A percentile compares a stretch with the other conserved stretches of the same genome.
Evolutionary conservation across 176 grass and related monocot genomes (phyloP).

Genomic region (Zea luxurians): DNA sequence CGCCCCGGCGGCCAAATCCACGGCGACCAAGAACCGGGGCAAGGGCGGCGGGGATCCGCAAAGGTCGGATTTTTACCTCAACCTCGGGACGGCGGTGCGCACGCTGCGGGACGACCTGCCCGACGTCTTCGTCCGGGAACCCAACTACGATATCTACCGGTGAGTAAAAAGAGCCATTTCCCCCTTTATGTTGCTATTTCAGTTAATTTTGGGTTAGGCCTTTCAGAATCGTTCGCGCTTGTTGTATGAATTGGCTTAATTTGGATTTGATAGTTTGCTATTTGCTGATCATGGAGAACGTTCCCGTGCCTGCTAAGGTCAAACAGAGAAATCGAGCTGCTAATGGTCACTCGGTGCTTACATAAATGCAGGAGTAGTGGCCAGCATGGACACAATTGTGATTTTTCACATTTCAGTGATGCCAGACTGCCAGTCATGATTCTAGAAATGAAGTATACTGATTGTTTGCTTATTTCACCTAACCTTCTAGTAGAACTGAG

Average conservation of each 20-base stretch:
- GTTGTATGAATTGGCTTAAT: not conserved
- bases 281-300: slow-evolving; percentile 11
- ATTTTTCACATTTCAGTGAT: not conserved
- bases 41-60: slow-evolving; percentile 46
- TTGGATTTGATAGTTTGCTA: not conserved
- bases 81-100: slow-evolving; percentile 85
- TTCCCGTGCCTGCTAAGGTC: no score
- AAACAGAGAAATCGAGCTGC: slow-evolving; percentile 12
- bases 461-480: slow-evolving; percentile 1
- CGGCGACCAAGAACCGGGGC: slow-evolving; percentile 30
- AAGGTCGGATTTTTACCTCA: slow-evolving; percentile 91
- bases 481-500: not conserved
- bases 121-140: slow-evolving; percentile 66
- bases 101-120: slow-evolving; percentile 90
- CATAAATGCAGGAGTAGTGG: not conserved
- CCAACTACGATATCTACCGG: slow-evolving; percentile 95
- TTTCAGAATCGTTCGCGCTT: not conserved
- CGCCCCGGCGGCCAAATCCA: slow-evolving; percentile 32
- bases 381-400: not conserved
- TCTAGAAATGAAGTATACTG: slow-evolving; percentile 13
- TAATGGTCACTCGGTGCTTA: not conserved
- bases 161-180: slow-evolving; percentile 25
- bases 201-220: not conserved
- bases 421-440: not conserved
- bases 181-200: not conserved